phyloP scores from a whole-genome alignment of 2,329 filamentous ascomycete species.

The Aspergillus intermedius region DNA sequence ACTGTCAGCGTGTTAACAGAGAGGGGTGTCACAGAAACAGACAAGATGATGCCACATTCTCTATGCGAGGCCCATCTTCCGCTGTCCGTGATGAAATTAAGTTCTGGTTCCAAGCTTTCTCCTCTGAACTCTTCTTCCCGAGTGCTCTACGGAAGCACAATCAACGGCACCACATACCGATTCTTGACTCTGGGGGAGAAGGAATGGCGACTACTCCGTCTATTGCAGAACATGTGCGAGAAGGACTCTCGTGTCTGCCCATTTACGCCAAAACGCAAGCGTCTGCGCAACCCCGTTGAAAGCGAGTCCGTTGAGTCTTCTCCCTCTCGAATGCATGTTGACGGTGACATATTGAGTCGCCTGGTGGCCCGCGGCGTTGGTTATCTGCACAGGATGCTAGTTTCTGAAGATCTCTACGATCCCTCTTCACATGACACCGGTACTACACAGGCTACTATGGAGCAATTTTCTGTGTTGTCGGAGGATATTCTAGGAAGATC shows the following conservation, averaged over 20 bases:
- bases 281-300: constrained; percentile 20
- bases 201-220: constrained; percentile 62
- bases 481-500: constrained; percentile 40
- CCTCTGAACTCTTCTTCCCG: constrained; percentile 20
- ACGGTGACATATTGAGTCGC: constrained; percentile 59
- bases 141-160: constrained; percentile 58
- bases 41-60: constrained; percentile 25
- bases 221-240: constrained; percentile 64
- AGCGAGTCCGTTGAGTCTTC: constrained; percentile 38
- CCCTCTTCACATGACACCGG: constrained; percentile 6
- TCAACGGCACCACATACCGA: constrained; percentile 64
- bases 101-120: constrained; percentile 11
- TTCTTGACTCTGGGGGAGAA: constrained; percentile 59
- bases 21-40: constrained; percentile 15
- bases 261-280: constrained; percentile 34
- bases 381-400: constrained; percentile 27
- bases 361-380: constrained; percentile 43
- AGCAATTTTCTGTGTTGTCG: constrained; percentile 46
- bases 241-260: constrained; percentile 45
- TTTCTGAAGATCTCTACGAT: constrained; percentile 12
- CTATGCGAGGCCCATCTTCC: constrained; percentile 28
- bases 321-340: constrained; percentile 54
- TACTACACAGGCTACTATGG: constrained; percentile 17
- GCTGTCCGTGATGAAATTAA: constrained; percentile 28
- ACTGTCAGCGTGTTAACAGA: constrained; percentile 39